Evolutionary conservation across 2,329 filamentous ascomycete species (phyloP).

Genomic region (Neophaeococcomyces aloes): DNA sequence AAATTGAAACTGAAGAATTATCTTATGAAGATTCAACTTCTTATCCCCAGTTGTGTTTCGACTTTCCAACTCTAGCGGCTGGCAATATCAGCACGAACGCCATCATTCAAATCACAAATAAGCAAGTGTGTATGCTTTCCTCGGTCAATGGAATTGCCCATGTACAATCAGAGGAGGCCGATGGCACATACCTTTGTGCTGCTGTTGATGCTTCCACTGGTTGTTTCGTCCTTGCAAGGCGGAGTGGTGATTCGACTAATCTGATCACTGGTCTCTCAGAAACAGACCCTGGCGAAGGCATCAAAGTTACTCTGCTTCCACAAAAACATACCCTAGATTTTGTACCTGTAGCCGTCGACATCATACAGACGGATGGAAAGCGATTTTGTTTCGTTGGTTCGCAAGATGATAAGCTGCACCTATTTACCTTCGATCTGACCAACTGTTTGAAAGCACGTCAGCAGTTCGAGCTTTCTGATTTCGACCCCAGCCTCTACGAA

Average conservation of each 20-base stretch:
- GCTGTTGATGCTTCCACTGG: not conserved
- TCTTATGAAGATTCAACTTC: conserved; percentile 29
- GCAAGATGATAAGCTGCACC: conserved; percentile 2
- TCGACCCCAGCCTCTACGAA: not conserved
- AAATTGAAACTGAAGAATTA: conserved; percentile 30
- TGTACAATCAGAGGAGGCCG: not conserved
- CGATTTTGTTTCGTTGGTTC: too few relatives aligned
- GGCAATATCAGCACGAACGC: conserved; percentile 27
- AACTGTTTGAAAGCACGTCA: not conserved
- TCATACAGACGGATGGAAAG: too few relatives aligned
- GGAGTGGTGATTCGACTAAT: not conserved
- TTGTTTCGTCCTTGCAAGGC: conserved; percentile 1
- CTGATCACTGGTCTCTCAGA: not conserved
- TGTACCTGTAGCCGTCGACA: too few relatives aligned
- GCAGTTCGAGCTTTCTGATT: not conserved
- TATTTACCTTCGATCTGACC: not conserved
- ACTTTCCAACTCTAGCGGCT: conserved; percentile 35
- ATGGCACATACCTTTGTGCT: not conserved
- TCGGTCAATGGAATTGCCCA: too few relatives aligned
- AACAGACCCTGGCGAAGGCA: not conserved
- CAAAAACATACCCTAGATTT: too few relatives aligned
- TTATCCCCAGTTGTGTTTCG: conserved; percentile 31
- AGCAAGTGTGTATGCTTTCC: conserved; percentile 9
- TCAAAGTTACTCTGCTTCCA: not conserved
- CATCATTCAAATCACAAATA: conserved; percentile 34